Evolutionary conservation across 148 eudicot species (phyloP), one percentile per base, ranked within the genome.

Genomic region (Dianthus caryophyllus): DNA sequence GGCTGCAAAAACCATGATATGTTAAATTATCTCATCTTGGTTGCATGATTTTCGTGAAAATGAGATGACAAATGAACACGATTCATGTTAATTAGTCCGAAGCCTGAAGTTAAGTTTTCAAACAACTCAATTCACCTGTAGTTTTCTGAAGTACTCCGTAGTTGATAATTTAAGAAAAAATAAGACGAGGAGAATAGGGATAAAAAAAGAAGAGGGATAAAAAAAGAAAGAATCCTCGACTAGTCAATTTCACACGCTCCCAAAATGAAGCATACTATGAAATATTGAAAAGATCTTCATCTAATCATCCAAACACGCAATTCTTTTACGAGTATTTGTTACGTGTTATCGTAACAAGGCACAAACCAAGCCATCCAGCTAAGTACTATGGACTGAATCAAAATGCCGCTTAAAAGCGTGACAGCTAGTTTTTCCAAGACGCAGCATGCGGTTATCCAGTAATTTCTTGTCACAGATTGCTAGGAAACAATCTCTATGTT

Each of bases 1-100:
- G 78, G 97, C 97, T 91, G 77, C 49, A 63, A 58, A 10, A 57
- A 43, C 47, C 53, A 70, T 63, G 52, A 61, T 31, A 54, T 17
- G 9, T 6, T 48, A 13, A 29, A 30, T 6, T 27, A n/a, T 7
- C 1, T 57, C 47, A 6, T n/a, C 56, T 29, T 49, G 29, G 17
- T 46, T 0, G 22, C 17, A 25, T 3, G 38, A 33, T 56, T 25
- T 4, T 25, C 25, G 38, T 1, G 4, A 38, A 39, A 54, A 30
- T 14, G 48, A 11, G 26, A 30, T 27, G 39, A 27, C 1, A 0
- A 16, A 29, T 48, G 9, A 9, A 3, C 21, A 49, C 9, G 21
- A 41, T 2, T n/a, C 53, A 17, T n/a, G 53, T 49, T 49, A 49
- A 17, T 22, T 49, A 17, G n/a, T 49, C 53, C 3, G 53, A 9